Conservation (phyloP, 2,329 filamentous ascomycete genomes). For the Aspergillus ochraceoroseus region DNA sequence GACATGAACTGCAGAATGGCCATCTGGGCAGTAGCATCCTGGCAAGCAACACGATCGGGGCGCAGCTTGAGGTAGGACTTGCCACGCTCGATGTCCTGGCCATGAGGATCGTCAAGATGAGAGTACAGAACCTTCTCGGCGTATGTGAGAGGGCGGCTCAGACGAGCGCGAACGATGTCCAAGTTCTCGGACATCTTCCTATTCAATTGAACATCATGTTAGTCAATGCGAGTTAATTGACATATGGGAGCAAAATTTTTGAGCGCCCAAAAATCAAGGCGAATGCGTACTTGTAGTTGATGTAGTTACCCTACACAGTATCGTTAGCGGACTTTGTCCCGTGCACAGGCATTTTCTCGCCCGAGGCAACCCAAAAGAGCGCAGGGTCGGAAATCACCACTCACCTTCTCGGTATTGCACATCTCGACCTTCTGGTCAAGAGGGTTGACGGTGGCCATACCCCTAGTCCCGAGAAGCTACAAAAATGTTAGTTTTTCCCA, state of each 20-base stretch:
- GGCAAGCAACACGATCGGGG: slow-evolving; percentile 95
- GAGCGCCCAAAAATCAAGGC: slow-evolving; percentile 2
- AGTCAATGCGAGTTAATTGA: slow-evolving; percentile 14
- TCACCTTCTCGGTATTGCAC: slow-evolving; percentile 84
- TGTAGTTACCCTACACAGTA: slow-evolving; percentile 66
- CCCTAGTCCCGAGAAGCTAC: slow-evolving; percentile 60
- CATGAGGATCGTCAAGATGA: slow-evolving; percentile 93
- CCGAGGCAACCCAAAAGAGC: slow-evolving; percentile 22
- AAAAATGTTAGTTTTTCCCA: slow-evolving; percentile 32
- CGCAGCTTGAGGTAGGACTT: slow-evolving; percentile 93
- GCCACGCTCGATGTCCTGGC: slow-evolving; percentile 93
- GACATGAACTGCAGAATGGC: slow-evolving; percentile 99
- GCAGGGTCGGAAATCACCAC: slow-evolving; percentile 20
- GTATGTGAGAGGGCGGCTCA: slow-evolving; percentile 90
- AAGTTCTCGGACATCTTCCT: slow-evolving; percentile 99
- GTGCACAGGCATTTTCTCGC: slow-evolving; percentile 12
- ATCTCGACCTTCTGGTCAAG: slow-evolving; percentile 96
- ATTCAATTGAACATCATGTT: slow-evolving; percentile 26
- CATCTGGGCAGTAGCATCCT: slow-evolving; percentile 99
- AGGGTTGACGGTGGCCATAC: slow-evolving; percentile 78
- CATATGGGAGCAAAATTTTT: not conserved
- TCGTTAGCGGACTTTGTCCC: slow-evolving; percentile 26
- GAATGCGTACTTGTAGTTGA: slow-evolving; percentile 71
- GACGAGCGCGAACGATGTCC: slow-evolving; percentile 75
- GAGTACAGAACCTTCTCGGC: slow-evolving; percentile 99